Percentiles rank a stretch among this genome's conserved stretches.
Evolutionary conservation across 768 basidiomycete genomes (phyloP).

Genomic region (Suillus tomentosus): DNA sequence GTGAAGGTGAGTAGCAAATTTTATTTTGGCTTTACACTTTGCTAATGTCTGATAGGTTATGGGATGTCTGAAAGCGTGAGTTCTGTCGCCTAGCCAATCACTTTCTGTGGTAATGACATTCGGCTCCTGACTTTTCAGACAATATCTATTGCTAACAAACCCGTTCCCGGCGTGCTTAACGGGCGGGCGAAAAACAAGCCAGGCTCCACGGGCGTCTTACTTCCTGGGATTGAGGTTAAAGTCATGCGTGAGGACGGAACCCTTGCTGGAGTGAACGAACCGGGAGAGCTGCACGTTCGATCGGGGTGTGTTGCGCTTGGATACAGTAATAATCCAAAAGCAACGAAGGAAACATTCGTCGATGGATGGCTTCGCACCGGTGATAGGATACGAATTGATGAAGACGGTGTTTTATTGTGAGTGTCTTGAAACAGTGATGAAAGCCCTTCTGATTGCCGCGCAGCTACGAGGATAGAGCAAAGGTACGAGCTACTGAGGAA

Average conservation of each 20-base stretch:
- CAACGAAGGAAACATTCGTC: constrained; percentile 63
- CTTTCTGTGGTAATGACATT: background rate
- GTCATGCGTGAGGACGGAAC: constrained; percentile 59
- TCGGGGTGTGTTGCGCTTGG: constrained; percentile 61
- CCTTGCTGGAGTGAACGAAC: constrained; percentile 55
- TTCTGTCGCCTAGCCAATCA: constrained; percentile 2
- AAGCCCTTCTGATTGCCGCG: background rate
- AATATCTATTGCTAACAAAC: constrained; percentile 48
- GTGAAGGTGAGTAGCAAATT: constrained; percentile 45
- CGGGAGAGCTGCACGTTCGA: constrained; percentile 66
- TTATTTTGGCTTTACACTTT: constrained; percentile 8
- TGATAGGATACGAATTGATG: constrained; percentile 65
- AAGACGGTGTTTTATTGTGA: constrained; percentile 66
- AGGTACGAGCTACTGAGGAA: constrained; percentile 44
- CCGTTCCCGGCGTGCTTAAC: constrained; percentile 45
- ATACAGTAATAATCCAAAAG: constrained; percentile 72
- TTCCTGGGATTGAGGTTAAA: constrained; percentile 67
- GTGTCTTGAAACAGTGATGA: constrained; percentile 24
- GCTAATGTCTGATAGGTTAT: constrained; percentile 47
- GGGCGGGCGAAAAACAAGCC: constrained; percentile 42
- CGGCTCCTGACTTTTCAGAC: constrained; percentile 44
- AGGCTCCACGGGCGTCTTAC: constrained; percentile 57
- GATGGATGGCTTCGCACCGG: constrained; percentile 79
- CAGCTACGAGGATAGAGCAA: constrained; percentile 77
- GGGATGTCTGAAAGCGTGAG: constrained; percentile 72